Base-by-base conservation (phyloP, 768 basidiomycete genomes). In the Tricholoma hemisulphureum region DNA sequence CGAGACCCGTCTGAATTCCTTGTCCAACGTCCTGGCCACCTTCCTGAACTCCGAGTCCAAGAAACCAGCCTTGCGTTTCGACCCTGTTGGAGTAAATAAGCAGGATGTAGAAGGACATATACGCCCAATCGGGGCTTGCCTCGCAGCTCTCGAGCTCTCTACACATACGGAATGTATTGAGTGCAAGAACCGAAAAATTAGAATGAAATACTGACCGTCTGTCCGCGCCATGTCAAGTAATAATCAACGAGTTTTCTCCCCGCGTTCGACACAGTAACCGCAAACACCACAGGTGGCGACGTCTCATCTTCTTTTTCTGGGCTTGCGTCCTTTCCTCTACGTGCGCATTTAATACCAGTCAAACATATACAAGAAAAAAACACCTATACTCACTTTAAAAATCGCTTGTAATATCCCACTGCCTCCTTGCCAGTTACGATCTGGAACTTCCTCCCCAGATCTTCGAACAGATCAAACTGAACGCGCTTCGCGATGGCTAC, bases 201-300 rank as follows among this genome's bases (percentile, higher is more conserved):
- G 23, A 37, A 41, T 34, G 31, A 20, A 23, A 32, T 8, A 59
- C 76, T 51, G 48, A 79, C 79, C 51, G 67, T 73, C 65, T 76
- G 73, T 13, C 75, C 73, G 59, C 72, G 70, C 80, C 80, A 81
- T 28, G 77, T 76, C 77, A 80, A 77, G 60, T 81, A 81, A 65
- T 79, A 82, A 63, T 83, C 79, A 31, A 80, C 74, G 35, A 74
- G 73, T 60, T 74, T 78, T 53, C 71, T 69, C 20, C 73, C 74
- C 10, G 71, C 73, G 21, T 75, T 72, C 60, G 68, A 66, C 16
- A 70, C 74, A 18, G 77, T 72, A 58, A 80, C 73, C 3, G 78
- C 81, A 62, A 81, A 81, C 13, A 81, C 79, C 20, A 80, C 71
- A 4, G 75, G 73, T 57, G 63, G 72, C 58, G 57, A 61, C 61